Evolutionary conservation across 352 stramenopile species (phyloP).

Genomic region (Globisporangium heterothallicum): DNA sequence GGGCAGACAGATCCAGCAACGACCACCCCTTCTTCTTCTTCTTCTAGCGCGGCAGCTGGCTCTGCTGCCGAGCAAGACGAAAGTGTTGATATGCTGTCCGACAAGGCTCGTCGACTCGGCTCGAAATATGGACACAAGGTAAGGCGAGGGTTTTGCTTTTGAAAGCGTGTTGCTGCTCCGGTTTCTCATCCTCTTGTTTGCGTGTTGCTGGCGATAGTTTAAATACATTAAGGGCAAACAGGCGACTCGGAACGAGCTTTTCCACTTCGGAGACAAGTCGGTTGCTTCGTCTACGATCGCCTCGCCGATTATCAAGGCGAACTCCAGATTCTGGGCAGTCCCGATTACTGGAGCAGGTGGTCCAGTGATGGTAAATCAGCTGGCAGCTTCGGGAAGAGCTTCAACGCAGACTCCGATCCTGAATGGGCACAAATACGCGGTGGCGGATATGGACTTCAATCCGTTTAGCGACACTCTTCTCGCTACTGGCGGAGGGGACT

Average conservation of each 20-base stretch:
- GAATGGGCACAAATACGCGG: conserved; percentile 61
- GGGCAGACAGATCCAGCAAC: not conserved
- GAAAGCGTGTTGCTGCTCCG: not conserved
- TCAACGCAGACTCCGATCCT: conserved; percentile 29
- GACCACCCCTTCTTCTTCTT: not conserved
- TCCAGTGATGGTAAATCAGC: conserved; percentile 50
- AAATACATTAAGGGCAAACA: conserved; percentile 75
- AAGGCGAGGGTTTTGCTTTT: not conserved
- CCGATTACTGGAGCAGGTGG: conserved; percentile 54
- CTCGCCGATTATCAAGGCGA: conserved; percentile 48
- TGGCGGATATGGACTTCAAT: conserved; percentile 62
- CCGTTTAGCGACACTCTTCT: conserved; percentile 49
- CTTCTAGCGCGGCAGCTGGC: too few relatives aligned
- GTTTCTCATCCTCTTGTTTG: not conserved
- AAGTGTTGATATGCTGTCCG: conserved; percentile 36
- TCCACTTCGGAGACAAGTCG: conserved; percentile 45
- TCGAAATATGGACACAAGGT: conserved; percentile 73
- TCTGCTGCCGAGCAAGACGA: conserved; percentile 5
- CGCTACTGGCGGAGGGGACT: conserved; percentile 52
- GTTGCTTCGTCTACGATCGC: conserved; percentile 34
- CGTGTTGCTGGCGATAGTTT: conserved; percentile 20
- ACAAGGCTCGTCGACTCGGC: conserved; percentile 61
- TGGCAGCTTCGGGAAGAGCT: conserved; percentile 46
- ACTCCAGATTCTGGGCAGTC: conserved; percentile 47
- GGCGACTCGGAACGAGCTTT: conserved; percentile 46